Base-by-base conservation (phyloP, 202 grass and related monocot species). In the Saccharum hybrid region DNA sequence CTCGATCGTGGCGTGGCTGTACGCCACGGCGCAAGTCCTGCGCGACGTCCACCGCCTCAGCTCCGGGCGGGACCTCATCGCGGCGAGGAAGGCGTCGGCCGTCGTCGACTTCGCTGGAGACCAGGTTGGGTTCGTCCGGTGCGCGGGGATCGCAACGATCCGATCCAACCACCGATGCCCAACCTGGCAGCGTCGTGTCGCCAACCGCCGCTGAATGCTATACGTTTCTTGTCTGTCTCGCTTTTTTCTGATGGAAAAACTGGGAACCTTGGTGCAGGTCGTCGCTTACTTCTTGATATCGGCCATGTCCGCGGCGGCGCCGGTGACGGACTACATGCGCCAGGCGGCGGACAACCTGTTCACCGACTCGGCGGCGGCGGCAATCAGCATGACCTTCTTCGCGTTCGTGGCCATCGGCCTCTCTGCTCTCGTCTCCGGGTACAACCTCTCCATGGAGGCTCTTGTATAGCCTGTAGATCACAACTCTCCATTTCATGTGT, bases 371-470 rank as follows among this genome's bases (percentile, higher is more conserved):
- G 76, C 86, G 1, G 87, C 81, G 51, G 95, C 87, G 3, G 68
- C 92, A 68, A 93, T 94, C 63, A 83, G 90, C 87, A 88, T 90
- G 87, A 26, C 86, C 18, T 97, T 97, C 86, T 85, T 93, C 65
- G 85, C 85, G 10, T 97, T 97, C 63, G 7, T 90, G 18, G 72
- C 77, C 63, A 76, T 91, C 49, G 83, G 85, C 43, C 42, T 91
- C 30, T 90, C 90, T 10, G 85, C 95, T 66, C 77, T 94, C 36
- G 65, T 90, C 38, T 98, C 95, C 41, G 89, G 92, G 39, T 91
- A 93, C 82, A 98, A 68, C 56, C 90, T 97, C 31, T 86, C 82
- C 23, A 62, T 84, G 7, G 79, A 91, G 77, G 84, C 65, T 74
- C 70, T 89, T 69, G 80, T 80, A 36, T 94, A 91, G 59, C 78